Percentiles rank a stretch among this genome's conserved stretches.
These are phyloP conservation scores for Candida multigemmis DNA, from an alignment of 805 yeast genomes.

Conservation along the genomic window DNA sequence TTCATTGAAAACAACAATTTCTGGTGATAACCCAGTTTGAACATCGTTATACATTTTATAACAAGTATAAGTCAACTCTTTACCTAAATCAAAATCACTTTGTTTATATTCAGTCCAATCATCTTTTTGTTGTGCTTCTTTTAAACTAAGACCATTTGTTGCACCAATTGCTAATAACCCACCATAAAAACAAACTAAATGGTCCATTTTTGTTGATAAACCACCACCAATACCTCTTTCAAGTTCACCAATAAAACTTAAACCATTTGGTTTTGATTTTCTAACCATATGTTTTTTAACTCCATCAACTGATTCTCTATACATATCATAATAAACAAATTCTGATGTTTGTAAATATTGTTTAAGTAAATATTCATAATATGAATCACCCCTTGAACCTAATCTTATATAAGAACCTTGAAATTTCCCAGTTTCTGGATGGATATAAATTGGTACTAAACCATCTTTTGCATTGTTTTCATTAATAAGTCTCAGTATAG, in stretches of 20 bases:
- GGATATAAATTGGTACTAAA: conserved; percentile 71
- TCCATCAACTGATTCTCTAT: conserved; percentile 69
- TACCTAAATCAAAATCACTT: conserved; percentile 59
- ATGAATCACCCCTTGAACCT: conserved; percentile 91
- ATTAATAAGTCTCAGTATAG: conserved; percentile 64
- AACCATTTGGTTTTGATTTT: conserved; percentile 51
- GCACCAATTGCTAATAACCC: conserved; percentile 87
- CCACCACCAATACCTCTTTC: conserved; percentile 57
- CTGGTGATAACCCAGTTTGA: conserved; percentile 78
- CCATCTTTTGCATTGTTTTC: conserved; percentile 59
- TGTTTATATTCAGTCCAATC: conserved; percentile 54
- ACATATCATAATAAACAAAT: conserved; percentile 59
- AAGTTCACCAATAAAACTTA: conserved; percentile 71
- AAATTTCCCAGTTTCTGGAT: conserved; percentile 67
- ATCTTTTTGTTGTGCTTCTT: conserved; percentile 43
- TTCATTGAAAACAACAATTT: conserved; percentile 75
- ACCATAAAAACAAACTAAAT: conserved; percentile 84
- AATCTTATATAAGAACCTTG: conserved; percentile 60
- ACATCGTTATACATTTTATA: conserved; percentile 73
- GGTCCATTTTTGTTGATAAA: conserved; percentile 77
- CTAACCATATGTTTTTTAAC: conserved; percentile 58
- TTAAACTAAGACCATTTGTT: conserved; percentile 58
- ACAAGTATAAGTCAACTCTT: conserved; percentile 72
- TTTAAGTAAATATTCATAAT: conserved; percentile 80
- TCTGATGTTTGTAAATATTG: conserved; percentile 77